A percentile compares a stretch with the other conserved stretches of the same genome.
Evolutionary conservation across 2,329 filamentous ascomycete species (phyloP).

Genomic region (Exserohilum rostratum): DNA sequence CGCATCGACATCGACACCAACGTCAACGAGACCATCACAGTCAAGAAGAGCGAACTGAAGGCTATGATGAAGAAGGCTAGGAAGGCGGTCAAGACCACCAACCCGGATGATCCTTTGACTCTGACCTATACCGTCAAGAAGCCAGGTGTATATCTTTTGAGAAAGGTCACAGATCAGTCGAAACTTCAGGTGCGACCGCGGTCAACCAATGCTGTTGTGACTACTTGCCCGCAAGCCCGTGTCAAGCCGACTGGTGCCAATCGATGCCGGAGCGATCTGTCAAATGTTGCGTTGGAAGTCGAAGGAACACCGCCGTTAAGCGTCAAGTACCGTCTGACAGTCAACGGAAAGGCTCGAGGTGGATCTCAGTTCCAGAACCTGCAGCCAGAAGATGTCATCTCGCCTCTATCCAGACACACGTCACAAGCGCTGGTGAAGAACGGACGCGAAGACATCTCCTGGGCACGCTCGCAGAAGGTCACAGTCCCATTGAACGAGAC

Average conservation of each 20-base stretch:
- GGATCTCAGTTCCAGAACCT: slow-evolving; percentile 87
- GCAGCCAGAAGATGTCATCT: slow-evolving; percentile 84
- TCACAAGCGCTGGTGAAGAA: slow-evolving; percentile 64
- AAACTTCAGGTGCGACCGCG: slow-evolving; percentile 87
- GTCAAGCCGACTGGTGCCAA: slow-evolving; percentile 70
- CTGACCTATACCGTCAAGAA: slow-evolving; percentile 81
- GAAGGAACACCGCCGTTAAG: slow-evolving; percentile 88
- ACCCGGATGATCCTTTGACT: slow-evolving; percentile 64
- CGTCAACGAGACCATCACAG: slow-evolving; percentile 77
- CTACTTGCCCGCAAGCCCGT: slow-evolving; percentile 79
- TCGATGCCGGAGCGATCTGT: slow-evolving; percentile 86
- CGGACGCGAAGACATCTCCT: slow-evolving; percentile 71
- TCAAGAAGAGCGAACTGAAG: slow-evolving; percentile 76
- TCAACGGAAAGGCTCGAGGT: slow-evolving; percentile 82
- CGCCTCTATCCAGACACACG: slow-evolving; percentile 70
- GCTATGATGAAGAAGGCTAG: slow-evolving; percentile 73
- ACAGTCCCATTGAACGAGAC: slow-evolving; percentile 89
- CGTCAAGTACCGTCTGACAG: slow-evolving; percentile 86
- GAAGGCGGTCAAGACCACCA: slow-evolving; percentile 59
- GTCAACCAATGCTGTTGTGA: slow-evolving; percentile 79
- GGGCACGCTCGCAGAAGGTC: slow-evolving; percentile 78
- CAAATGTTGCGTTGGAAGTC: slow-evolving; percentile 81
- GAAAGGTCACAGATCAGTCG: slow-evolving; percentile 87
- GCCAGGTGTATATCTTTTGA: slow-evolving; percentile 83
- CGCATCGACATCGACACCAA: slow-evolving; percentile 84